These are phyloP conservation scores for Panaeolus papilionaceus DNA, from an alignment of 768 basidiomycete genomes.

Conservation along the genomic window DNA sequence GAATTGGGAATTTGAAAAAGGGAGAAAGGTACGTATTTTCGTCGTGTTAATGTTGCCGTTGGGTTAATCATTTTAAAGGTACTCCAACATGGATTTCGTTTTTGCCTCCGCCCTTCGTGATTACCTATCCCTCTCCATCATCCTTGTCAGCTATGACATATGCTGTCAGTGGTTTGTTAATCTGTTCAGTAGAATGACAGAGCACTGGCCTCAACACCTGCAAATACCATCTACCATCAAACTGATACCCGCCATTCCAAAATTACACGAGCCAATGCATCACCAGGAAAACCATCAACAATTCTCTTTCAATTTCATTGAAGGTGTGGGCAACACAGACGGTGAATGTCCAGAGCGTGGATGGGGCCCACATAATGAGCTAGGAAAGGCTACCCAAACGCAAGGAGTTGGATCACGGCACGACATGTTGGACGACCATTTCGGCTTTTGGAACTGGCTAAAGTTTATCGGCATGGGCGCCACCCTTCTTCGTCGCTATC, in stretches of 20 bases:
- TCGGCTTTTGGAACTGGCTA: slow-evolving; percentile 37
- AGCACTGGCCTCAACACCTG: slow-evolving; percentile 17
- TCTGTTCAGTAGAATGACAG: slow-evolving; percentile 25
- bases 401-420: slow-evolving; percentile 37
- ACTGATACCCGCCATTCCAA: slow-evolving; percentile 33
- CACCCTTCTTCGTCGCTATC: slow-evolving; percentile 18
- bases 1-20: slow-evolving; percentile 36
- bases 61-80: slow-evolving; percentile 17
- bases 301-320: slow-evolving; percentile 36
- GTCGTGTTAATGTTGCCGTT: background rate
- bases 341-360: slow-evolving; percentile 39
- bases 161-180: slow-evolving; percentile 36
- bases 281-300: slow-evolving; percentile 28
- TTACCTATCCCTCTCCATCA: background rate
- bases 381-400: slow-evolving; percentile 37
- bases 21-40: slow-evolving; percentile 32
- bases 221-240: background rate
- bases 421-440: slow-evolving; percentile 42
- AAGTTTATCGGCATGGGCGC: slow-evolving; percentile 25
- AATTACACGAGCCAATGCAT: slow-evolving; percentile 40
- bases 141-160: slow-evolving; percentile 37
- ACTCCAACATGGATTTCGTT: slow-evolving; percentile 25
- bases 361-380: slow-evolving; percentile 38
- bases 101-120: slow-evolving; percentile 12
- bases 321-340: slow-evolving; percentile 35